Evolutionary conservation across 2,329 filamentous ascomycete genomes (phyloP).

Genomic region (Fusarium haematococcum): DNA sequence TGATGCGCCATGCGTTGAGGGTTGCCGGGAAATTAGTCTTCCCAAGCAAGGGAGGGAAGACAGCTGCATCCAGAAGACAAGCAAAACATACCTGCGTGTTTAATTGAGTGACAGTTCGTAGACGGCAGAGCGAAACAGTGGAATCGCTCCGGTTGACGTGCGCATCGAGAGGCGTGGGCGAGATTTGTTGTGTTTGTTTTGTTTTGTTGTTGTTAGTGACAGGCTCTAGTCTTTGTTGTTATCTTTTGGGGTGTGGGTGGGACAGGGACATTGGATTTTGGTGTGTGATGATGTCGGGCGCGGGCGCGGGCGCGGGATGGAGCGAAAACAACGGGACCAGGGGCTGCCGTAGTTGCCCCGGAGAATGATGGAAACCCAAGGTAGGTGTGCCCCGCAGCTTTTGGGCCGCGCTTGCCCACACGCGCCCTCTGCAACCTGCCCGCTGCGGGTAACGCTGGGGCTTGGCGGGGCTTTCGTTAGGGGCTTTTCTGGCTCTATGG

Average conservation of each 20-base stretch:
- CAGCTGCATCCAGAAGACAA: not conserved
- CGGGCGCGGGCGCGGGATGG: constrained; percentile 24
- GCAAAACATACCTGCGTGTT: constrained; percentile 33
- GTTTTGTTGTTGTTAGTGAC: not conserved
- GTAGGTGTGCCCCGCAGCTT: not conserved
- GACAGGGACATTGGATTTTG: not conserved
- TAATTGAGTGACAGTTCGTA: constrained; percentile 31
- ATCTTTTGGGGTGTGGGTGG: not conserved
- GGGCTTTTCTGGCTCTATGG: not conserved
- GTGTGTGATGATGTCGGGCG: constrained; percentile 35
- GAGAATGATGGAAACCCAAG: constrained; percentile 18
- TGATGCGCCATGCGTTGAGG: constrained; percentile 22
- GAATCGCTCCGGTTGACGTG: constrained; percentile 25
- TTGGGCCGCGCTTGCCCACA: constrained; percentile 9
- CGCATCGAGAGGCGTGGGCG: constrained; percentile 39
- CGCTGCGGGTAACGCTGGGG: constrained; percentile 4
- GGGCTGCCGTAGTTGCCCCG: constrained; percentile 43
- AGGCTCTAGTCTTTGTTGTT: not conserved
- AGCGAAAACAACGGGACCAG: constrained; percentile 32
- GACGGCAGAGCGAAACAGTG: constrained; percentile 27
- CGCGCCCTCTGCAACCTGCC: constrained; percentile 2
- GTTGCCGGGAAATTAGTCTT: constrained; percentile 8
- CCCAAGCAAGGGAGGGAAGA: constrained; percentile 7
- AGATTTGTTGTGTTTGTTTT: constrained; percentile 1
- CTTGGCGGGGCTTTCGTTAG: constrained; percentile 7